A percentile compares a stretch with the other conserved stretches of the same genome.
These are phyloP conservation scores for Zygotorulaspora florentina DNA, from an alignment of 805 yeast species.

Conservation along the genomic window DNA sequence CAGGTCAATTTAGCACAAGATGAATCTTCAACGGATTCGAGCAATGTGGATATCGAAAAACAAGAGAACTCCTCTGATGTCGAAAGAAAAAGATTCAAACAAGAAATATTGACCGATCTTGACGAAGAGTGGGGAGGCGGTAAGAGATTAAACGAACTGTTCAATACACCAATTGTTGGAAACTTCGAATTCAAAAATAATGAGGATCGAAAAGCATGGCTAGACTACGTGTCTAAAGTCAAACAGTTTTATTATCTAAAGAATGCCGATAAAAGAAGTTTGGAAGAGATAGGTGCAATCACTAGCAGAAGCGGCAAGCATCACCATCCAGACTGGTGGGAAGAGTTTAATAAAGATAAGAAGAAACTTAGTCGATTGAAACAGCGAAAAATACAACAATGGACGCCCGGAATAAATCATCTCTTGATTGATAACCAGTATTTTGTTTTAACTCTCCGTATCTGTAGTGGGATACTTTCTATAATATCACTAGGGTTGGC, in stretches of 20 bases:
- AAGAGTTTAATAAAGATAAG: constrained; percentile 27
- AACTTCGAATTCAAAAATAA: constrained; percentile 27
- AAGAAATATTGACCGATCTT: constrained; percentile 38
- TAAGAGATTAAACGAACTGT: constrained; percentile 51
- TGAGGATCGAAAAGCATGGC: constrained; percentile 32
- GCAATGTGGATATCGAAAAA: constrained; percentile 8
- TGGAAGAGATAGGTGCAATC: constrained; percentile 12
- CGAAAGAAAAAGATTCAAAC: constrained; percentile 17
- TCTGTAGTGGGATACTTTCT: constrained; percentile 54
- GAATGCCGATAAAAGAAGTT: constrained; percentile 2
- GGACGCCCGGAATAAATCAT: constrained; percentile 58
- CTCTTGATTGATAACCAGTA: constrained; percentile 71
- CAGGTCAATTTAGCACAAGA: constrained; percentile 3
- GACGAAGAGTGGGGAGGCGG: constrained; percentile 70
- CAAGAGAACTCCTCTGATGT: constrained; percentile 6
- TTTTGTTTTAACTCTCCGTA: constrained; percentile 71
- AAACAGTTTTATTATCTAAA: constrained; percentile 26
- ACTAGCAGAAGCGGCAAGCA: not conserved
- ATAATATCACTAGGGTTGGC: constrained; percentile 72
- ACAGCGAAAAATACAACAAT: constrained; percentile 54
- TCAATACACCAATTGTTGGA: constrained; percentile 32
- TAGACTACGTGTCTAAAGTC: constrained; percentile 26
- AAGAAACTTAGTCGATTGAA: constrained; percentile 31
- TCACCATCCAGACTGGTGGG: constrained; percentile 20
- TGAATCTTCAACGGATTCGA: constrained; percentile 5